These are phyloP conservation scores for Cryptosporidium andersoni DNA, from an alignment of 169 alveolate species.

Conservation along the genomic window DNA sequence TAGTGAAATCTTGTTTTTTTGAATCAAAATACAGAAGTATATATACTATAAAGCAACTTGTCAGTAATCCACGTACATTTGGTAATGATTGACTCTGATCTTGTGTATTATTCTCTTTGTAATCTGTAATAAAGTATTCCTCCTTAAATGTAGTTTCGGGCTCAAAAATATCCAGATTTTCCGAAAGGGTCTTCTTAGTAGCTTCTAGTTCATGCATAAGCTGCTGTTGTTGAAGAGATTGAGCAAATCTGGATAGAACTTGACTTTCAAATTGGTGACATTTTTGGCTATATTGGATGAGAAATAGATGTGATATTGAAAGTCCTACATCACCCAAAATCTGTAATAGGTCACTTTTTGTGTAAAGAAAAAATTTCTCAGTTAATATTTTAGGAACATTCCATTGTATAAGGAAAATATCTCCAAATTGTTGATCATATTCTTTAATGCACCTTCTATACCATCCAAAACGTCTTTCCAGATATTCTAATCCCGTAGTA, in stretches of 20 bases:
- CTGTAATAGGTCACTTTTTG: slow-evolving; percentile 30
- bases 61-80: slow-evolving; percentile 7
- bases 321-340: slow-evolving; percentile 51
- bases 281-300: slow-evolving; percentile 32
- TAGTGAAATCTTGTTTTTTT: not conserved
- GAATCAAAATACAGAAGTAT: slow-evolving; percentile 19
- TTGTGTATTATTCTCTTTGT: not conserved
- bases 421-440: slow-evolving; percentile 69
- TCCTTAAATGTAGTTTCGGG: not conserved
- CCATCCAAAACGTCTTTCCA: slow-evolving; percentile 68
- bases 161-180: not conserved
- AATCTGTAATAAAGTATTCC: not conserved
- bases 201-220: slow-evolving; percentile 29
- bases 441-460: slow-evolving; percentile 55
- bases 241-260: slow-evolving; percentile 33
- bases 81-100: slow-evolving; percentile 1
- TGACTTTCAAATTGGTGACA: slow-evolving; percentile 53
- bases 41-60: slow-evolving; percentile 52
- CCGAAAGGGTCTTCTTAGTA: not conserved
- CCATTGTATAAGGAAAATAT: slow-evolving; percentile 44
- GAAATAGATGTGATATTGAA: not conserved
- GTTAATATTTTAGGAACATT: slow-evolving; percentile 11
- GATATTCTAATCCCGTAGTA: slow-evolving; percentile 15
- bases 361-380: slow-evolving; percentile 22
- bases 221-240: slow-evolving; percentile 21